Evolutionary conservation across 805 yeast genomes (phyloP).

Genomic region (Schwanniomyces pseudopolymorphus): DNA sequence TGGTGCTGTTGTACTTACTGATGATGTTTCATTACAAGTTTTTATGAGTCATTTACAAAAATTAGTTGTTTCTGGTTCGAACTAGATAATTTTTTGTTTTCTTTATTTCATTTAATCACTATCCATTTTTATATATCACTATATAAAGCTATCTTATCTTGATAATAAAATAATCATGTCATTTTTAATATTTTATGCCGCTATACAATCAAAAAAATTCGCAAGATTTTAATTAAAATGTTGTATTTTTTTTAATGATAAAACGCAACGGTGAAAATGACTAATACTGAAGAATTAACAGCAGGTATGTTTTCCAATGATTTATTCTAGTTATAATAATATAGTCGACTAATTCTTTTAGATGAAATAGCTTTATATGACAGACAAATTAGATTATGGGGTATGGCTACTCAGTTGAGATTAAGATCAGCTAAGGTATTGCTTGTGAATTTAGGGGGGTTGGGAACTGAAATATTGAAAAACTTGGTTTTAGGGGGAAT

Average conservation of each 20-base stretch:
- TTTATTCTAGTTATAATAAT: neutral
- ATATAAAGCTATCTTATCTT: neutral
- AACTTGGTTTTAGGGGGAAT: conserved; percentile 87
- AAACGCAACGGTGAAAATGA: conserved; percentile 1
- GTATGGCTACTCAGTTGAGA: conserved; percentile 82
- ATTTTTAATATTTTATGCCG: neutral
- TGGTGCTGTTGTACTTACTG: conserved; percentile 86
- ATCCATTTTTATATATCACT: neutral
- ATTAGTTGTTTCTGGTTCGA: conserved; percentile 65
- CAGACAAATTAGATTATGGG: conserved; percentile 95
- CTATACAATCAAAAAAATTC: neutral
- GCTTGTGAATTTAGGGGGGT: conserved; percentile 69
- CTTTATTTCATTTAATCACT: neutral
- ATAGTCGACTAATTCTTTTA: conserved; percentile 6
- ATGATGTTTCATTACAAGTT: conserved; percentile 91
- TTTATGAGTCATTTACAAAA: conserved; percentile 94
- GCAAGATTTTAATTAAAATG: too few species aligned
- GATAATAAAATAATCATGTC: conserved; percentile 1
- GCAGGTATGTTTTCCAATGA: conserved; percentile 8
- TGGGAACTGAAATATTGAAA: conserved; percentile 81
- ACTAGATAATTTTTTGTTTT: conserved; percentile 14
- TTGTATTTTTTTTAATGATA: too few species aligned
- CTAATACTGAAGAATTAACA: conserved; percentile 6
- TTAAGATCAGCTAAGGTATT: conserved; percentile 73
- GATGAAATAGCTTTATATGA: conserved; percentile 93